These are phyloP conservation scores for Phytopythium cucurbitacearum DNA, from an alignment of 352 stramenopile species.

Conservation along the genomic window DNA sequence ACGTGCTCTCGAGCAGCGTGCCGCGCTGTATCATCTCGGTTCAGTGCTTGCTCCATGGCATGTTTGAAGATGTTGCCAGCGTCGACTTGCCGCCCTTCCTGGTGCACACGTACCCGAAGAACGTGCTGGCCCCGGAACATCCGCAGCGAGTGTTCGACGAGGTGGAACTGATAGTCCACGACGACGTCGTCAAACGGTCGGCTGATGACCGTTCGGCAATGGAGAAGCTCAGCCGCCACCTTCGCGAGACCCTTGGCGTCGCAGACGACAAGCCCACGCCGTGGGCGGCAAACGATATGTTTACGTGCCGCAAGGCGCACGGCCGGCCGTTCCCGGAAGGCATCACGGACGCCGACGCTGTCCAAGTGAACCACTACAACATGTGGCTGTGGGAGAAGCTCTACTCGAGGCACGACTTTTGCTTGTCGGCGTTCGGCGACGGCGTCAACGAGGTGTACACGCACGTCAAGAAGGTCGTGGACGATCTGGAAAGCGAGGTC, in stretches of 20 bases:
- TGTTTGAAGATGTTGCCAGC: conserved; percentile 38
- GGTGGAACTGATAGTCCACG: conserved; percentile 52
- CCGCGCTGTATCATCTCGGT: conserved; percentile 74
- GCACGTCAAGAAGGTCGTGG: conserved; percentile 2
- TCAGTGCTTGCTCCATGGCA: conserved; percentile 65
- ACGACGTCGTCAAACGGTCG: conserved; percentile 34
- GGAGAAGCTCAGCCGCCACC: conserved; percentile 26
- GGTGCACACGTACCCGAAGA: conserved; percentile 61
- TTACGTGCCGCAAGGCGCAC: conserved; percentile 18
- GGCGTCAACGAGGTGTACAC: conserved; percentile 10
- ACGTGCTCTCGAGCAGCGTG: conserved; percentile 74
- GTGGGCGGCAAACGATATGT: conserved; percentile 14
- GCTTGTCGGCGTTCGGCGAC: conserved; percentile 11
- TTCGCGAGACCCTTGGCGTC: conserved; percentile 42
- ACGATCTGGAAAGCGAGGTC: conserved; percentile 3
- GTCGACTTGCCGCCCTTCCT: conserved; percentile 30
- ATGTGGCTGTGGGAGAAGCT: conserved; percentile 23
- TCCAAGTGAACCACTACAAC: conserved; percentile 9
- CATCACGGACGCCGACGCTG: conserved; percentile 10
- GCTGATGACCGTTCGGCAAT: conserved; percentile 22
- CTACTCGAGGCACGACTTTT: conserved; percentile 13
- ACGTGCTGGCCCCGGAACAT: conserved; percentile 56
- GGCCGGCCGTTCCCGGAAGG: conserved; percentile 11
- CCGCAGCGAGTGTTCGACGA: conserved; percentile 62
- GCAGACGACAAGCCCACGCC: conserved; percentile 40